Conservation (phyloP, 2,329 filamentous ascomycete species). For the Claviceps sp. region DNA sequence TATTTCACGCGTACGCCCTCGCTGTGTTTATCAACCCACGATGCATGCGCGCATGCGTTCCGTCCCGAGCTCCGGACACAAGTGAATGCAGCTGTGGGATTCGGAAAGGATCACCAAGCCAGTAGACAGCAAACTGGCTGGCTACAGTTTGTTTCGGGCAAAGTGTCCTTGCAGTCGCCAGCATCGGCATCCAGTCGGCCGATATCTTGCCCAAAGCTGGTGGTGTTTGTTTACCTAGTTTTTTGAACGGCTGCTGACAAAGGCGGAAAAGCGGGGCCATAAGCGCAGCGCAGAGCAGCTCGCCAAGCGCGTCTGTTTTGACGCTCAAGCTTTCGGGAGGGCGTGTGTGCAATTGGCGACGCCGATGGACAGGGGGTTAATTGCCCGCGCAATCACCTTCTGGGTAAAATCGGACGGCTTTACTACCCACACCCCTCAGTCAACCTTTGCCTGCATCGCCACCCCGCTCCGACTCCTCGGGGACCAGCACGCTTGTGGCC, state of each 20-base stretch:
- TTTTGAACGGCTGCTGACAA: conserved; percentile 2
- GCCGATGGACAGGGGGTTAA: not conserved
- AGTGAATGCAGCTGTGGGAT: not conserved
- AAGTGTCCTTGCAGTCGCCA: not conserved
- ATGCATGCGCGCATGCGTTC: not conserved
- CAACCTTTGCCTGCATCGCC: not conserved
- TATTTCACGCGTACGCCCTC: not conserved
- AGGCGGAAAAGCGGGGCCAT: not conserved
- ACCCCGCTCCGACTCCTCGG: not conserved
- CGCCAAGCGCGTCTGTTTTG: conserved; percentile 4
- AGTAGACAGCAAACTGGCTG: not conserved
- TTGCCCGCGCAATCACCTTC: not conserved
- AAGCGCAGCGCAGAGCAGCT: not conserved
- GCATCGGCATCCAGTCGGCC: not conserved
- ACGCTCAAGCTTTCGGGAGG: not conserved
- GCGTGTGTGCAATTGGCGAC: not conserved
- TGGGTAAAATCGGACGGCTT: not conserved
- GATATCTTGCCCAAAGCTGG: not conserved
- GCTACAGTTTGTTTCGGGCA: not conserved
- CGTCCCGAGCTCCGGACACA: not conserved
- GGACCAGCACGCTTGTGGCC: not conserved
- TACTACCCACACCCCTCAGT: not conserved
- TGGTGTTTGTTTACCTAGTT: not conserved
- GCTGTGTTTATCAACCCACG: not conserved
- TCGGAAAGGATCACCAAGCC: not conserved